Evolutionary conservation across 805 yeast species (phyloP), one percentile per base, ranked within the genome.

Genomic region (Sporopachydermia quercuum): DNA sequence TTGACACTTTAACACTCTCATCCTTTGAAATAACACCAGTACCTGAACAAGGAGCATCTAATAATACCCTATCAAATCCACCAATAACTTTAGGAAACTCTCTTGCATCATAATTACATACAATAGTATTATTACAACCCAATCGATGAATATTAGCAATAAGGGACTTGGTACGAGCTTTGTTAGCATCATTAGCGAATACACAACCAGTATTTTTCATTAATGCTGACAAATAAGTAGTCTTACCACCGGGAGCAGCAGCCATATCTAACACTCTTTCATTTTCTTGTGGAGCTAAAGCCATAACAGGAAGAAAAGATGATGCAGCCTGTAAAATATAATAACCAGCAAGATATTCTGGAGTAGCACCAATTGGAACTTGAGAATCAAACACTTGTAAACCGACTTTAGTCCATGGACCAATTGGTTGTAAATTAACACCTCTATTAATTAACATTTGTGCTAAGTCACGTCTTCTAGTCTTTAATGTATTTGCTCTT

Each of bases 351-450:
- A 91, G 68, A 57, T 91, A 91, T 63, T 91, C 99, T 36, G 99
- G 98, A 5, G 99, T 91, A 36, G 99, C 98, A 61, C 99, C 99
- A 50, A 91, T 83, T 36, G 99, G 98, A n/a, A 91, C 97, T 60
- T 87, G 97, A 16, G 97, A 87, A 56, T 91, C 99, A 57, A 89
- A 91, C 40, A 91, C 78, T 61, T 91, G 98, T 48, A 91, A 68
- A 45, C 99, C 99, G 39, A 91, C 97, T 61, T 91, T 91, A 16
- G 97, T 86, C 99, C 99, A 91, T 35, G 82, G 66, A 39, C 97
- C 97, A 51, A 91, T 85, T 36, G 97, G 97, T 62, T 91, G 96
- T 50, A 91, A 68, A 56, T 91, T 91, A 45, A 89, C 98, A 57
- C 98, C 98, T 54, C 96, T 77, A 61, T 89, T 89, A 42, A 89